Evolutionary conservation across 1,139 yeast species (phyloP).

Genomic region (Kurtzmaniella natalensis): DNA sequence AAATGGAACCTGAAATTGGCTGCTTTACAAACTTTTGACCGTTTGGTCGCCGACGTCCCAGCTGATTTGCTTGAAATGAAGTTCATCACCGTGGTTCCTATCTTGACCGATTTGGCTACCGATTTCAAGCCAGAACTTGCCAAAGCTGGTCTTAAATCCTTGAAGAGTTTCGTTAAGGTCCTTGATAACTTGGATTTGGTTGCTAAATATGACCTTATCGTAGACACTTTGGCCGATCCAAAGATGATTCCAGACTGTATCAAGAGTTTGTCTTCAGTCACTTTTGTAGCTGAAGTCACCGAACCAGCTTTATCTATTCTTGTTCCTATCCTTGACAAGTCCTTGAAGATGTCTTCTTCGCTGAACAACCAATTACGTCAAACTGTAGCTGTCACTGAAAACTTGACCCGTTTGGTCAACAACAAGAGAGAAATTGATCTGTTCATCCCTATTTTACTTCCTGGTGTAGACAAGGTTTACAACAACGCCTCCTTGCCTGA

Average conservation of each 20-base stretch:
- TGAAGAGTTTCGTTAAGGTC: constrained; percentile 70
- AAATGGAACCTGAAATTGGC: constrained; percentile 92
- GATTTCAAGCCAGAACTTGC: constrained; percentile 97
- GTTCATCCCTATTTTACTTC: constrained; percentile 79
- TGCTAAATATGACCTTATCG: constrained; percentile 80
- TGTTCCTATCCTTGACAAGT: constrained; percentile 90
- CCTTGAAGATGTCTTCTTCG: constrained; percentile 82
- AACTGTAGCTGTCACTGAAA: constrained; percentile 93
- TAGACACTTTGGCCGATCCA: constrained; percentile 87
- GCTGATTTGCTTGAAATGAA: constrained; percentile 79
- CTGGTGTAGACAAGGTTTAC: constrained; percentile 85
- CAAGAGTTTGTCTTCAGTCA: constrained; percentile 84
- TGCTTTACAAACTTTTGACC: constrained; percentile 70
- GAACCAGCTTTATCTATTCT: constrained; percentile 88
- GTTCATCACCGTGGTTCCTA: constrained; percentile 77
- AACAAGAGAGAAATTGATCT: constrained; percentile 88
- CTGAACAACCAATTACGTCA: constrained; percentile 96
- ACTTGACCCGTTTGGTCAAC: constrained; percentile 91
- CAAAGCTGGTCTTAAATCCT: constrained; percentile 69
- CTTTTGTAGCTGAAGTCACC: constrained; percentile 97
- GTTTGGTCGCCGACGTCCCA: constrained; percentile 74
- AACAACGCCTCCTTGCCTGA: constrained; percentile 93
- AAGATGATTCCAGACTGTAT: constrained; percentile 84
- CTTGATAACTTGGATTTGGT: constrained; percentile 90
- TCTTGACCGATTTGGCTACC: constrained; percentile 82